Base-by-base conservation (phyloP, 345 rosid species). In the Gossypium turneri region DNA sequence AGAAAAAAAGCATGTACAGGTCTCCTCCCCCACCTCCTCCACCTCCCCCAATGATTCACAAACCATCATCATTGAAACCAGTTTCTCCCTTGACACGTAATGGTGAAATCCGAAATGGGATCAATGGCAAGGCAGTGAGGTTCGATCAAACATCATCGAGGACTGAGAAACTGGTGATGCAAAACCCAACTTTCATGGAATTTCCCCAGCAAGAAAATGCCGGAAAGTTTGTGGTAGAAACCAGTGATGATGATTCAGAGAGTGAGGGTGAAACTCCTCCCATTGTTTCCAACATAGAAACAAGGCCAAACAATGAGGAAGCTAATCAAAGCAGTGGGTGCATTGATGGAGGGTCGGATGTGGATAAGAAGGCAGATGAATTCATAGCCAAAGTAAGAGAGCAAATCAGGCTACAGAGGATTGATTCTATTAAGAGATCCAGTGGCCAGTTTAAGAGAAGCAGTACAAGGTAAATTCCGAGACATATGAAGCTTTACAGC, bases 341-440 rank as follows among this genome's bases (percentile, higher is more conserved):
- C 41, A 64, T 77, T 43, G 88, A 86, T 13, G 91, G 76, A 72
- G 89, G 85, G 34, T 92, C 91, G 11, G 99, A 96, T 72, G 99
- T 96, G 16, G 97, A 96, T 68, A 90, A 88, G 94, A 90, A 92
- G 71, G 99, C 99, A 0, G 97, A 86, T 70, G 98, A 92, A 83
- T 96, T 96, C 86, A 96, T 96, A 76, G 94, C 98, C n/a, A 93
- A 88, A 83, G 89, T 93, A 86, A 89, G 99, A 75, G 99, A 96
- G 87, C 99, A 96, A 74, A 96, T 96, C 70, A 88, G 98, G 88
- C 92, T 96, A 48, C 99, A 96, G 70, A 89, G 98, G 81, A 96
- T 92, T 25, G 97, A 89, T 62, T 90, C 92, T 6, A 92, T 93
- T 80, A 93, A 93, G 84, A 86, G 81, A 84, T 89, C 96, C n/a